These are phyloP conservation scores for Scedosporium boydii DNA, from an alignment of 2,329 filamentous ascomycete genomes.

Conservation along the genomic window DNA sequence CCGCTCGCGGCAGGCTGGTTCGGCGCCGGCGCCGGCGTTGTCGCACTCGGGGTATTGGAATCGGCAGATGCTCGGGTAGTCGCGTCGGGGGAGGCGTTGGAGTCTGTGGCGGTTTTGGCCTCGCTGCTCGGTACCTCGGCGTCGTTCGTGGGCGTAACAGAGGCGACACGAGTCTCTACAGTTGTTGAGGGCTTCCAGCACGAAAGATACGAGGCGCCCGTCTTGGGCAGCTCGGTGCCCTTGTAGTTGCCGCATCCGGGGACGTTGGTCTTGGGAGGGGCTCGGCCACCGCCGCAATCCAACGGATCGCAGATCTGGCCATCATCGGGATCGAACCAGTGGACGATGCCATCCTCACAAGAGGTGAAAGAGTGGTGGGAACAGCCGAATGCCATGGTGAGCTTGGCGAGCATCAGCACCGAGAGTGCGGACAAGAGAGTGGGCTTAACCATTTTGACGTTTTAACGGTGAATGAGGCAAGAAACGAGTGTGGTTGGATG, in stretches of 20 bases:
- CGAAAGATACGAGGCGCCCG: neutral
- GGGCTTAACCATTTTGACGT: too few species aligned
- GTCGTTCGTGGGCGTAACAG: too few species aligned
- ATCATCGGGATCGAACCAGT: conserved; percentile 36
- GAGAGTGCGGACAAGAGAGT: neutral
- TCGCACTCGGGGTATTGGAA: too few species aligned
- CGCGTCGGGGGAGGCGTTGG: too few species aligned
- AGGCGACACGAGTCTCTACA: too few species aligned
- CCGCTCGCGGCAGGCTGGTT: too few species aligned
- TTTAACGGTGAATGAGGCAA: too few species aligned
- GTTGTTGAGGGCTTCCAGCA: neutral
- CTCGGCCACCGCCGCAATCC: conserved; percentile 45
- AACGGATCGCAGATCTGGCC: conserved; percentile 42
- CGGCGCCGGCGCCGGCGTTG: too few species aligned
- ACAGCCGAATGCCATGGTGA: neutral
- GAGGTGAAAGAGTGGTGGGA: neutral
- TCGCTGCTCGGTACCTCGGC: too few species aligned
- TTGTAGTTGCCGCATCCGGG: conserved; percentile 37
- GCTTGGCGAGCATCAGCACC: neutral
- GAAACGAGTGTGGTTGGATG: too few species aligned
- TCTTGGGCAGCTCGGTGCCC: conserved; percentile 21
- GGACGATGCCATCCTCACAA: conserved; percentile 14
- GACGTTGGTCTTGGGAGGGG: conserved; percentile 37
- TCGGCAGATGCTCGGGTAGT: too few species aligned
- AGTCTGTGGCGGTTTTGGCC: too few species aligned